These are phyloP conservation scores for Barnettozyma sucrosica DNA, from an alignment of 805 yeast genomes.

Conservation along the genomic window DNA sequence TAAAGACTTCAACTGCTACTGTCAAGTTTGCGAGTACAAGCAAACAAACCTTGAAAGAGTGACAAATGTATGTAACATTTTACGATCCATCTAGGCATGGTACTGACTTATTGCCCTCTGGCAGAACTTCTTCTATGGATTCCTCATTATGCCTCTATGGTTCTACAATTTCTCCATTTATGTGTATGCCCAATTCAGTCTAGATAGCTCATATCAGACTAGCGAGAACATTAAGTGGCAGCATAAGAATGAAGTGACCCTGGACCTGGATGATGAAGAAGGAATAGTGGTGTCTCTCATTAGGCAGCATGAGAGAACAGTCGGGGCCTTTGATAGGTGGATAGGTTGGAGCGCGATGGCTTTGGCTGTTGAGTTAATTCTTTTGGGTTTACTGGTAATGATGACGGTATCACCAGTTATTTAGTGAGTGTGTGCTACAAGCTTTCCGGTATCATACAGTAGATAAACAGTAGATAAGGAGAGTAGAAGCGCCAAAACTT, in stretches of 20 bases:
- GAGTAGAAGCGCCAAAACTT: too few relatives aligned
- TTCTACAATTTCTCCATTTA: constrained; percentile 13
- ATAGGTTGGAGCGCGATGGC: constrained; percentile 21
- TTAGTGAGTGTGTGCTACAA: too few relatives aligned
- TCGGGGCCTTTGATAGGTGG: constrained; percentile 12
- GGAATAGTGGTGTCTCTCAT: constrained; percentile 11
- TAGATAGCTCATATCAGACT: constrained; percentile 11
- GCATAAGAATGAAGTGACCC: constrained; percentile 12
- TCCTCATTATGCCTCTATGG: constrained; percentile 18
- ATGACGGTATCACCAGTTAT: not conserved
- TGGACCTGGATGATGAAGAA: constrained; percentile 11
- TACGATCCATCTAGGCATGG: not conserved
- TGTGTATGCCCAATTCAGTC: not conserved
- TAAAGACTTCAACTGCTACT: constrained; percentile 18
- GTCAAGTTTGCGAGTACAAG: constrained; percentile 18
- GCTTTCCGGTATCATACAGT: too few relatives aligned
- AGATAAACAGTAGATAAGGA: too few relatives aligned
- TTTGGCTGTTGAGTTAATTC: not conserved
- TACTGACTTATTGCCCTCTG: not conserved
- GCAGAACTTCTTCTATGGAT: constrained; percentile 23
- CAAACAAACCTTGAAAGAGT: constrained; percentile 10
- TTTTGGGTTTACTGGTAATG: constrained; percentile 1
- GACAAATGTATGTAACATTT: constrained; percentile 11
- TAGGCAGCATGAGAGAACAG: constrained; percentile 10
- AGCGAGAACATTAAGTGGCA: constrained; percentile 16